These are phyloP conservation scores for Fonsecaea pedrosoi DNA, from an alignment of 2,329 filamentous ascomycete genomes.

Conservation along the genomic window DNA sequence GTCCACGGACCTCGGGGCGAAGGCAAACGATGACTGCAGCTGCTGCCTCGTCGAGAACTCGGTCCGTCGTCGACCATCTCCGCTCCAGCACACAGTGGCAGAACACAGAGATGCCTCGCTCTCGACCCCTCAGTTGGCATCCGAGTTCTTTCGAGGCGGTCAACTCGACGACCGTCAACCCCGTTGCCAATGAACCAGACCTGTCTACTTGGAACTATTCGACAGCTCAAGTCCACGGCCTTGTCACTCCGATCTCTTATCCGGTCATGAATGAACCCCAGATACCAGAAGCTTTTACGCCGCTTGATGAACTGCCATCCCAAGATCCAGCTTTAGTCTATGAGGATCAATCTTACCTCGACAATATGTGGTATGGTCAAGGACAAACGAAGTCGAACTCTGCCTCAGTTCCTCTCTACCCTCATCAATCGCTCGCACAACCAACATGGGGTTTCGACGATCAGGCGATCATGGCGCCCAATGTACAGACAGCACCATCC, in stretches of 20 bases:
- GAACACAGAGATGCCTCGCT: slow-evolving; percentile 10
- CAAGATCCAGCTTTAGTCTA: slow-evolving; percentile 18
- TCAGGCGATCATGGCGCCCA: slow-evolving; percentile 11
- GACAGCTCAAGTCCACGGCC: slow-evolving; percentile 39
- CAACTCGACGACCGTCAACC: slow-evolving; percentile 11
- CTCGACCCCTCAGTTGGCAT: slow-evolving; percentile 41
- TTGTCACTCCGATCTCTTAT: slow-evolving; percentile 38
- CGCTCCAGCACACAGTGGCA: slow-evolving; percentile 30
- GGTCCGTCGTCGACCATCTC: slow-evolving; percentile 37
- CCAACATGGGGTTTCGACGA: slow-evolving; percentile 21
- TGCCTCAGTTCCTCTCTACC: slow-evolving; percentile 12
- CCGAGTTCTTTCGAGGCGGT: slow-evolving; percentile 31
- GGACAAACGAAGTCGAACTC: slow-evolving; percentile 3
- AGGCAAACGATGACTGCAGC: slow-evolving; percentile 38
- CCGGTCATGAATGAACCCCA: slow-evolving; percentile 37
- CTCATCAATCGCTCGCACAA: slow-evolving; percentile 4
- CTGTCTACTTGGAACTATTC: slow-evolving; percentile 26
- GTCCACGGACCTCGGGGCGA: slow-evolving; percentile 32
- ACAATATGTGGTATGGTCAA: slow-evolving; percentile 28
- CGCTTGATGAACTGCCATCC: slow-evolving; percentile 34
- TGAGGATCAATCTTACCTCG: slow-evolving; percentile 13
- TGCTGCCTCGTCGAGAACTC: slow-evolving; percentile 30
- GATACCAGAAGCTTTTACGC: slow-evolving; percentile 36
- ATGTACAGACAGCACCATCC: slow-evolving; percentile 38
- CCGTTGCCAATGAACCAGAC: slow-evolving; percentile 16